A percentile compares a stretch with the other conserved stretches of the same genome.
Evolutionary conservation across 2,329 filamentous ascomycete species (phyloP).

Genomic region (Talaromyces sp.): DNA sequence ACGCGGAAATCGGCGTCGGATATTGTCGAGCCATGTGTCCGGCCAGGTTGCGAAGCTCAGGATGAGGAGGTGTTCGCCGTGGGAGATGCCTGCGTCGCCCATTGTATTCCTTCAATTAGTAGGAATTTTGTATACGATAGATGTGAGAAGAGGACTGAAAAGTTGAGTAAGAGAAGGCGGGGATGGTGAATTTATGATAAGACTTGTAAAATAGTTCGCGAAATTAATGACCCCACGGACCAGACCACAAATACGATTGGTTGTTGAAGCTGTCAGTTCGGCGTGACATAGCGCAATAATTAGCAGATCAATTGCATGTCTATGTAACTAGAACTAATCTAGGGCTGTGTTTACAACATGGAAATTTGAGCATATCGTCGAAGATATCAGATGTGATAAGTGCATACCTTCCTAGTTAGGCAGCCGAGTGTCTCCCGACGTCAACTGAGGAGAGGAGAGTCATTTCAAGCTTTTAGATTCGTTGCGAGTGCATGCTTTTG

Average conservation of each 20-base stretch:
- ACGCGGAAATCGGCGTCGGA: slow-evolving; percentile 12
- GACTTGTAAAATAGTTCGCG: background rate
- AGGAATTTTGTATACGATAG: background rate
- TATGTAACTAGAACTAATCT: background rate
- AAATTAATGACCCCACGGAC: background rate
- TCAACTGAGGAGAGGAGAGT: background rate
- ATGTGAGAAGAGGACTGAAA: background rate
- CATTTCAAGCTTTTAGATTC: no score
- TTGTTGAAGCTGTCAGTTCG: slow-evolving; percentile 8
- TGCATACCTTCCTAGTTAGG: background rate
- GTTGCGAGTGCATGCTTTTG: no score
- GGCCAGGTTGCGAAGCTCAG: slow-evolving; percentile 12
- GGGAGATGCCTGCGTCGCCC: slow-evolving; percentile 14
- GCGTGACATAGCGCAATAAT: slow-evolving; percentile 2
- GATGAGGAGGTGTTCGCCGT: slow-evolving; percentile 14
- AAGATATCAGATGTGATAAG: background rate
- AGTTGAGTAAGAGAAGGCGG: background rate
- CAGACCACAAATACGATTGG: background rate
- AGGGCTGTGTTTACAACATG: background rate
- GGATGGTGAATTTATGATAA: background rate
- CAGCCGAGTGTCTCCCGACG: background rate
- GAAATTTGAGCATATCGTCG: background rate
- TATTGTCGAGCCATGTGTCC: slow-evolving; percentile 15
- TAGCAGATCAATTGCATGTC: background rate
- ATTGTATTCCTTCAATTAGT: background rate